Conservation (phyloP, 2,329 filamentous ascomycete genomes). For the Phaeosphaeria sp. region DNA sequence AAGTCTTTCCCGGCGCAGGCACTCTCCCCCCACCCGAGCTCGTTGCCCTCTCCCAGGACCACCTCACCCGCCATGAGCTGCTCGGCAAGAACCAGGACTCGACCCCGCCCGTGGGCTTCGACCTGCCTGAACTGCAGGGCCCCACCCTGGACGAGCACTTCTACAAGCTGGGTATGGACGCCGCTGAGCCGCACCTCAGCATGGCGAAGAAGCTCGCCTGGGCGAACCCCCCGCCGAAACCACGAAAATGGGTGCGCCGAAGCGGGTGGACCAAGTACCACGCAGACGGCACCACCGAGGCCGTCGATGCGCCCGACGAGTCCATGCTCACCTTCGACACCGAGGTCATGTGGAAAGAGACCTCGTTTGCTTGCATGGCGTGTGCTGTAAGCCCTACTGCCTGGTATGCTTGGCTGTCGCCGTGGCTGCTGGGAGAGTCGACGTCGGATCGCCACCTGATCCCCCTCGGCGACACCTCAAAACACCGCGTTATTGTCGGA, state of each 20-base stretch:
- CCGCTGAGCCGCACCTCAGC: constrained; percentile 81
- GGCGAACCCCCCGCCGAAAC: constrained; percentile 64
- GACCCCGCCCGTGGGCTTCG: constrained; percentile 76
- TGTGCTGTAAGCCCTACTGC: constrained; percentile 87
- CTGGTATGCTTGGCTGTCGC: constrained; percentile 98
- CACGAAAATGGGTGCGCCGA: constrained; percentile 74
- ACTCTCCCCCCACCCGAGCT: constrained; percentile 70
- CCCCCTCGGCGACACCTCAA: constrained; percentile 78
- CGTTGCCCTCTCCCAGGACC: constrained; percentile 79
- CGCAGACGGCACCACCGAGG: constrained; percentile 73
- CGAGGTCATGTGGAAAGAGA: constrained; percentile 95
- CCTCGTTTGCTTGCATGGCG: constrained; percentile 93
- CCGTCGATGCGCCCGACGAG: constrained; percentile 79
- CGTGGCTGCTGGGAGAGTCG: constrained; percentile 88
- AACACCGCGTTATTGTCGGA: constrained; percentile 81
- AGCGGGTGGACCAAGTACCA: constrained; percentile 97
- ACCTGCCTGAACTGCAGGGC: constrained; percentile 82
- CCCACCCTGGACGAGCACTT: constrained; percentile 92
- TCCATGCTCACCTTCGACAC: constrained; percentile 90
- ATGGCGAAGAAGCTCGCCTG: constrained; percentile 77
- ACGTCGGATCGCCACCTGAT: constrained; percentile 80
- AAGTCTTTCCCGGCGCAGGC: constrained; percentile 73
- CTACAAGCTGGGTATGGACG: constrained; percentile 82
- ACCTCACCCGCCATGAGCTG: constrained; percentile 84
- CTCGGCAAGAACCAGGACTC: constrained; percentile 89